These are phyloP conservation scores for Syncephalis plumigaleata DNA, from an alignment of 371 early-diverging fungal genomes.

Conservation along the genomic window DNA sequence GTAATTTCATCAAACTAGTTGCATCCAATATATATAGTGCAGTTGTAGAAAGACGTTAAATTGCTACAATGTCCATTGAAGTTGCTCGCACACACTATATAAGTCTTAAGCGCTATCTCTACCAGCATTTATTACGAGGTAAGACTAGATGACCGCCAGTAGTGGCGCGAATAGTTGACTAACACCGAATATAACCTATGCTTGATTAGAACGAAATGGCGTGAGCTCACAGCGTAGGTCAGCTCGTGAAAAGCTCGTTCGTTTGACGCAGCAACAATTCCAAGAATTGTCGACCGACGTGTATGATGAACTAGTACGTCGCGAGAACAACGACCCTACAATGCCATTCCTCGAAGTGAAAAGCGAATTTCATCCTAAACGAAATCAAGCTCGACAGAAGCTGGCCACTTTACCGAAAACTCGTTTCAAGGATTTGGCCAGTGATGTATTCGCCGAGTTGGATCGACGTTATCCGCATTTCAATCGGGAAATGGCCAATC, in stretches of 20 bases:
- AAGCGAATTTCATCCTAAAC: constrained; percentile 80
- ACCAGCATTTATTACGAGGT: constrained; percentile 18
- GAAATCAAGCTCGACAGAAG: constrained; percentile 94
- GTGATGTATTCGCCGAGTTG: constrained; percentile 48
- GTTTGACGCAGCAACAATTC: constrained; percentile 69
- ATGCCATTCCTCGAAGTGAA: constrained; percentile 74
- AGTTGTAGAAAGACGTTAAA: too few species aligned
- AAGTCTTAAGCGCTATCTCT: constrained; percentile 14
- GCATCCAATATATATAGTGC: too few species aligned
- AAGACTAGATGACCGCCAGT: not conserved
- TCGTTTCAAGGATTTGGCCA: constrained; percentile 81
- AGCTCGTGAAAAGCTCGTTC: constrained; percentile 74
- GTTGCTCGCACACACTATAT: constrained; percentile 16
- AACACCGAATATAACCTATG: not conserved
- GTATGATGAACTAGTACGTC: constrained; percentile 77
- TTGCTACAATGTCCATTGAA: constrained; percentile 10
- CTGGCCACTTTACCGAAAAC: constrained; percentile 71
- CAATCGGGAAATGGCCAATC: not conserved
- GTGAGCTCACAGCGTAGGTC: constrained; percentile 30
- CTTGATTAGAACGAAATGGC: constrained; percentile 18
- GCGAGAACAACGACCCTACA: constrained; percentile 36
- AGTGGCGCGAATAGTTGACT: too few species aligned
- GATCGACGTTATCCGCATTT: not conserved
- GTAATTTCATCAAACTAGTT: too few species aligned
- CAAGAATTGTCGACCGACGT: constrained; percentile 90